phyloP scores from a whole-genome alignment of 1,139 yeast species.

The Zygoascus meyerae region DNA sequence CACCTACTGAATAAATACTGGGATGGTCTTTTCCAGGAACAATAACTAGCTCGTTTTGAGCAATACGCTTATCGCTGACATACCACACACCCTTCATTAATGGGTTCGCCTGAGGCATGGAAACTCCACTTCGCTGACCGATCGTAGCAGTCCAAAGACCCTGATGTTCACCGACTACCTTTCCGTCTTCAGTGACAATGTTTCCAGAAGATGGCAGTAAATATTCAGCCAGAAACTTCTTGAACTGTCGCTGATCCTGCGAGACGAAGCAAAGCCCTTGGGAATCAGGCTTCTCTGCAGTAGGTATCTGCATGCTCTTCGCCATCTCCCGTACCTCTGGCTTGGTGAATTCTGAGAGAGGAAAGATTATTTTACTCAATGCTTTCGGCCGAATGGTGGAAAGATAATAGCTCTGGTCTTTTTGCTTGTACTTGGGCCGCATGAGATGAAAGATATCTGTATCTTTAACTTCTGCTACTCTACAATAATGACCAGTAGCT shows the following conservation, averaged over 20 bases:
- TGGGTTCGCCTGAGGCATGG: slow-evolving; percentile 86
- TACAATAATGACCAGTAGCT: slow-evolving; percentile 90
- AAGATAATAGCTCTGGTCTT: slow-evolving; percentile 89
- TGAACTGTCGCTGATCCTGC: slow-evolving; percentile 59
- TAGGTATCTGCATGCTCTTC: slow-evolving; percentile 44
- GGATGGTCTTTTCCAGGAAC: slow-evolving; percentile 68
- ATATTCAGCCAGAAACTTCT: slow-evolving; percentile 70
- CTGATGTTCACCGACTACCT: slow-evolving; percentile 69
- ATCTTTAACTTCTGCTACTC: slow-evolving; percentile 41
- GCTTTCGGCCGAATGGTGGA: slow-evolving; percentile 54
- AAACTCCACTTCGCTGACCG: slow-evolving; percentile 75
- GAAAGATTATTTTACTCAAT: slow-evolving; percentile 55
- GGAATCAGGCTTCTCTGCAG: slow-evolving; percentile 80
- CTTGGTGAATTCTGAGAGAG: slow-evolving; percentile 72
- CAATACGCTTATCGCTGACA: slow-evolving; percentile 62
- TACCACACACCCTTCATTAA: slow-evolving; percentile 76
- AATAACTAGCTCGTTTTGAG: slow-evolving; percentile 67
- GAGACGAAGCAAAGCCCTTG: slow-evolving; percentile 93
- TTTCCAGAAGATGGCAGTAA: slow-evolving; percentile 69
- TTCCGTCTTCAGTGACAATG: slow-evolving; percentile 61
- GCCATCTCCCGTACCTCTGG: slow-evolving; percentile 72
- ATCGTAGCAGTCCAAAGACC: slow-evolving; percentile 95
- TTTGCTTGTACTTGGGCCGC: slow-evolving; percentile 53
- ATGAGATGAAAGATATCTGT: slow-evolving; percentile 43
- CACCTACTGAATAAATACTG: slow-evolving; percentile 44